Base-by-base conservation (phyloP, 2,329 filamentous ascomycete species). In the Fusarium virguliforme region DNA sequence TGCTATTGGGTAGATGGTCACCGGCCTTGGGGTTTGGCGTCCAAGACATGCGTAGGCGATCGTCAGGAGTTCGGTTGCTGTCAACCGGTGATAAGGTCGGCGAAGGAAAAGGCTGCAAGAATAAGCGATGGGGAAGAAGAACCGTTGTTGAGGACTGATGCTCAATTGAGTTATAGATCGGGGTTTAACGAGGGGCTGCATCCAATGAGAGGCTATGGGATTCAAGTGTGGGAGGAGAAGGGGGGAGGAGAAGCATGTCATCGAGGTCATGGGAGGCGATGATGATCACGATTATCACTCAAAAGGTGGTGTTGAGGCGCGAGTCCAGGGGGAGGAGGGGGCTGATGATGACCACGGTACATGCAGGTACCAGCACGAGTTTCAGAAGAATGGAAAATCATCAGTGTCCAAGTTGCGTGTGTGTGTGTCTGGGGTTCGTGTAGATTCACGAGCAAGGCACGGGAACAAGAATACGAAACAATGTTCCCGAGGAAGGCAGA, bases 261-360 rank as follows among this genome's bases (percentile, higher is more conserved):
- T 58, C 53, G 22, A 41, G 51, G 18, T 37, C 60, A 67, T 53
- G 46, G 60, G 66, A 59, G 62, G 69, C 59, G 53, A 72, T 7
- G 65, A 32, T 64, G 62, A 72, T 72, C 69, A 15, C 30, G 68
- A 62, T 48, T 50, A 71, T 65, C 68, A 51, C 40, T 26, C 41
- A 40, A 35, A 18, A 40, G 35, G 43, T 61, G 46, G 64, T 72
- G 55, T 43, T 67, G 62, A 43, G 37, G 28, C n/a, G 13, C 4
- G 24, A 24, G 38, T 24, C 50, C 50, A 37, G 13, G 43, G 30
- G 56, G 9, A 10, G 32, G 13, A 24, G 30, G 56, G 9, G 15
- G 32, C 10, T 26, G 30, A 24, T n/a, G 15, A 54, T 43, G 32
- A 38, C 32, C 61, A 38, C 53, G 62, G 62, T 63, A 72, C 68